Percentiles rank a stretch among this genome's conserved stretches.
Conservation (phyloP, 1,284 basidiomycete species). For the Polyporus tsugae region DNA sequence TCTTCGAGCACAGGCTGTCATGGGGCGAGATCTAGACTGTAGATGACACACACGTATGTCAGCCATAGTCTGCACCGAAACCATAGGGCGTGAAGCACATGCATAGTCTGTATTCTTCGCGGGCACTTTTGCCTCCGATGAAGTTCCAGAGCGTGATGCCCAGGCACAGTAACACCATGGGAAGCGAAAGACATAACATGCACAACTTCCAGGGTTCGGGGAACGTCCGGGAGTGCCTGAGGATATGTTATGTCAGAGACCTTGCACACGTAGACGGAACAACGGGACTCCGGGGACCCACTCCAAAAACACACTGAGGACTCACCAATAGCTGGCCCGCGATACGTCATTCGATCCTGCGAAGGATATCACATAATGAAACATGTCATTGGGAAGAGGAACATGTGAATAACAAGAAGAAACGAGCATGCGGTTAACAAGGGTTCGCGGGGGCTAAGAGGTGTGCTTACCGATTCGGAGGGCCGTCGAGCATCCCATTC, state of each 20-base stretch:
- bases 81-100: neutral
- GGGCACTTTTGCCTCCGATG: neutral
- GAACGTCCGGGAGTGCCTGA: neutral
- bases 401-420: neutral
- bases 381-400: neutral
- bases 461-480: neutral
- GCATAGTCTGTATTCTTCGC: neutral
- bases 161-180: neutral
- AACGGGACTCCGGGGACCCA: neutral
- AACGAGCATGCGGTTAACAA: neutral
- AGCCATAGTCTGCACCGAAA: neutral
- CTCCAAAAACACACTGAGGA: neutral
- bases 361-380: neutral
- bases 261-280: neutral
- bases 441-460: neutral
- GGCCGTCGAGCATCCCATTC: too few relatives aligned
- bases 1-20: neutral
- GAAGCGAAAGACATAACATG: neutral
- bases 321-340: neutral
- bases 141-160: neutral
- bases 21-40: neutral
- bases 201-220: neutral
- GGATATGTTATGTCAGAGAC: neutral
- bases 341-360: neutral
- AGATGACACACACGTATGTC: neutral